Evolutionary conservation across 495 filamentous ascomycete species (phyloP).

Genomic region (Pseudevernia furfuracea): DNA sequence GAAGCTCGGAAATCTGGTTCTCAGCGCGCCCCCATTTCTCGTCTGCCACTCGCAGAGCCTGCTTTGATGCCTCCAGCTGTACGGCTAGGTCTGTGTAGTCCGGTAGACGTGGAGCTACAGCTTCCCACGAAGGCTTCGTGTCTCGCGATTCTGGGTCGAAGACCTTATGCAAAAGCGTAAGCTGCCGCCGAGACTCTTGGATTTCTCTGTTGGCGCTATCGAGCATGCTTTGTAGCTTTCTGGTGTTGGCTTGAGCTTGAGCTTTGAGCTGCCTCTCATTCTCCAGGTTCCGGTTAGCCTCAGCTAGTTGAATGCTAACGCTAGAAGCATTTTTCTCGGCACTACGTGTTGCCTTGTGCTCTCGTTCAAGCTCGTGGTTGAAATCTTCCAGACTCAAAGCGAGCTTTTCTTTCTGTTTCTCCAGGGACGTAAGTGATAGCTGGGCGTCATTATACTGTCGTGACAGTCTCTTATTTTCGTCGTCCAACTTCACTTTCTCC

Average conservation of each 20-base stretch:
- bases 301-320: slow-evolving; percentile 73
- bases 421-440: slow-evolving; percentile 71
- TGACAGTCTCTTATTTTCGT: slow-evolving; percentile 70
- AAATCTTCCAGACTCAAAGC: slow-evolving; percentile 83
- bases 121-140: slow-evolving; percentile 52
- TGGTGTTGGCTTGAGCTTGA: slow-evolving; percentile 79
- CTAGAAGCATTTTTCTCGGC: slow-evolving; percentile 88
- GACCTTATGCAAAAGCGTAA: slow-evolving; percentile 74
- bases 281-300: slow-evolving; percentile 81
- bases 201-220: slow-evolving; percentile 74
- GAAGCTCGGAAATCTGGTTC: slow-evolving; percentile 70
- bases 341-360: slow-evolving; percentile 83
- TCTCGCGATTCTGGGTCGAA: slow-evolving; percentile 71
- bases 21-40: slow-evolving; percentile 79
- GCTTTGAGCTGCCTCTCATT: slow-evolving; percentile 78
- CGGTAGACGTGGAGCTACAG: slow-evolving; percentile 49
- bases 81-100: slow-evolving; percentile 76
- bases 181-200: slow-evolving; percentile 65
- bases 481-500: slow-evolving; percentile 78
- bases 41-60: slow-evolving; percentile 75
- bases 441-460: slow-evolving; percentile 86
- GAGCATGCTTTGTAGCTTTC: slow-evolving; percentile 67
- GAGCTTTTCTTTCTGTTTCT: slow-evolving; percentile 95
- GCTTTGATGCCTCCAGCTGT: slow-evolving; percentile 80
- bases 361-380: slow-evolving; percentile 83